Conservation (phyloP, 1,139 yeast genomes). For the Arxiozyma slooffiae region DNA sequence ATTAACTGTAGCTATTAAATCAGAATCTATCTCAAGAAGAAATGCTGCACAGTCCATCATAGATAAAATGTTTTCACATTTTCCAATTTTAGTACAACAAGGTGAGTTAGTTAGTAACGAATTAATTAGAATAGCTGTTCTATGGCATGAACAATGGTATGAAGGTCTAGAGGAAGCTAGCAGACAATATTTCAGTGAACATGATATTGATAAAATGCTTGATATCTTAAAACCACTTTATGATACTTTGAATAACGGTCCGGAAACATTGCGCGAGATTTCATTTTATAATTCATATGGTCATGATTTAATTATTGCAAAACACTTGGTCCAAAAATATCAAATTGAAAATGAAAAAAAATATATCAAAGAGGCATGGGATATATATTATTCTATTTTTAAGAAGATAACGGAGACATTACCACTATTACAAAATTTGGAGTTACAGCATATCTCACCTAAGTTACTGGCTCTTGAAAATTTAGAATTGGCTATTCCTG, state of each 20-base stretch:
- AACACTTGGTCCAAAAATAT: constrained; percentile 84
- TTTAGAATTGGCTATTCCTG: constrained; percentile 85
- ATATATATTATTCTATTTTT: constrained; percentile 86
- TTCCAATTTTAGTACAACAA: constrained; percentile 77
- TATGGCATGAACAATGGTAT: constrained; percentile 98
- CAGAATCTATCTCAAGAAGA: constrained; percentile 82
- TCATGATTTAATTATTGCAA: constrained; percentile 83
- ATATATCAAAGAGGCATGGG: constrained; percentile 95
- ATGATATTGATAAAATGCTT: constrained; percentile 89
- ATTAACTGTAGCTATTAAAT: constrained; percentile 88
- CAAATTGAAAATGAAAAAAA: constrained; percentile 78
- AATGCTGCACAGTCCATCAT: constrained; percentile 86
- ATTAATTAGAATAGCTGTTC: constrained; percentile 83
- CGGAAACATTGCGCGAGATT: constrained; percentile 86
- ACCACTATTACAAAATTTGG: constrained; percentile 78
- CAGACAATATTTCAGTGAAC: constrained; percentile 85
- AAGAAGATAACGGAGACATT: constrained; percentile 81
- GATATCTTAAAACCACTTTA: constrained; percentile 85
- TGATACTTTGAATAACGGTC: constrained; percentile 71
- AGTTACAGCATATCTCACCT: constrained; percentile 89
- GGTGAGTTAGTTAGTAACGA: constrained; percentile 92
- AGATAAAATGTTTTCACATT: constrained; percentile 85
- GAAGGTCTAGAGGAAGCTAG: constrained; percentile 97
- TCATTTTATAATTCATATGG: constrained; percentile 93
- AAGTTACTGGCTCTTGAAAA: constrained; percentile 69